These are phyloP conservation scores for Russula sp. DNA, from an alignment of 768 basidiomycete genomes.

Conservation along the genomic window DNA sequence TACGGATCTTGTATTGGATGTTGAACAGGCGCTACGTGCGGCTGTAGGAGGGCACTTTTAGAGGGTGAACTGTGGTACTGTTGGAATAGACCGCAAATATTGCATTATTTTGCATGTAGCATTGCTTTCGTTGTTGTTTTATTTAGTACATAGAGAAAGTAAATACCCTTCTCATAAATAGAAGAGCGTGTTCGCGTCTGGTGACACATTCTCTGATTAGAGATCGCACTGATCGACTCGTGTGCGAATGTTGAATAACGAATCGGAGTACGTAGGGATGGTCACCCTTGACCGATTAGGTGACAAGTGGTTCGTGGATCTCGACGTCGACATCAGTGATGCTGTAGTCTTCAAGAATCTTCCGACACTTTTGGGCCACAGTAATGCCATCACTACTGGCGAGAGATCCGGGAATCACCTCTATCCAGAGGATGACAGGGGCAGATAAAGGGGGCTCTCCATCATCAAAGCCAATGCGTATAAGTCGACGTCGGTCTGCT, in stretches of 20 bases:
- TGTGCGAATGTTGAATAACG: no score
- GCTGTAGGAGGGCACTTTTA: slow-evolving; percentile 34
- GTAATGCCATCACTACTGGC: no score
- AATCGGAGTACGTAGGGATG: no score
- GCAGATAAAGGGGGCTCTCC: neutral
- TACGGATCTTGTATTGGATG: slow-evolving; percentile 74
- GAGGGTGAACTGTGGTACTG: neutral
- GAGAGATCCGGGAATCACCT: neutral
- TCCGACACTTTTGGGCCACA: neutral
- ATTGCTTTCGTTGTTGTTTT: slow-evolving; percentile 6
- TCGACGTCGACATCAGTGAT: neutral
- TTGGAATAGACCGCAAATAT: neutral
- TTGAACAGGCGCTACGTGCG: slow-evolving; percentile 59
- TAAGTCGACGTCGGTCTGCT: neutral
- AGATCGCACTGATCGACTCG: no score
- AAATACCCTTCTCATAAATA: slow-evolving; percentile 9
- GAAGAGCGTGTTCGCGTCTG: no score
- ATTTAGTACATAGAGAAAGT: slow-evolving; percentile 4
- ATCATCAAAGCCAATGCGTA: neutral
- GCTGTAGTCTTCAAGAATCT: neutral
- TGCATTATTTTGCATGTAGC: neutral
- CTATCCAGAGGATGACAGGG: neutral
- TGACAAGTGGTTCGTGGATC: neutral
- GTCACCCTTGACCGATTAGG: no score
- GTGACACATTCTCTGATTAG: no score